Base-by-base conservation (phyloP, 73 alveolate species). In the Paramecium primaurelia region DNA sequence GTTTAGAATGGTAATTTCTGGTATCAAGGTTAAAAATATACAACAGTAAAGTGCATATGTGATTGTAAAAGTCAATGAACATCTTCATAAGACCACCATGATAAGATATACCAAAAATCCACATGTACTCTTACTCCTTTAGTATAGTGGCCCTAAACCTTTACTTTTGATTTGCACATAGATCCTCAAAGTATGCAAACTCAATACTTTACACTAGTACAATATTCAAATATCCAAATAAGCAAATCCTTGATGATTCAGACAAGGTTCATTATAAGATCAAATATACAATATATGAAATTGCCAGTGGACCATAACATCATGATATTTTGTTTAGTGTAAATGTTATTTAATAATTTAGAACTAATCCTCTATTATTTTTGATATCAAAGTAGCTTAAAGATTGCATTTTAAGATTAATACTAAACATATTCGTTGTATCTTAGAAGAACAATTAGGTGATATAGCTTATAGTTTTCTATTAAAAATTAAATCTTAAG, bases 101-200 rank as follows among this genome's bases (percentile, higher is more conserved):
- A 73, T 73, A 18, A 73, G 87, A 73, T 73, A 73, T 20, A 73
- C 87, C 6, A 73, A 73, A 40, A 73, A 73, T 18, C 87, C 87
- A 16, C 87, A 73, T 73, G 84, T 64, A 64, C 45, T 64, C 9
- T 64, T 64, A 64, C 84, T 64, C 20, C 84, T 34, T 64, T 64
- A 64, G 51, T 34, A 28, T 64, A 64, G 84, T 73, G 87, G 87
- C 87, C 87, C 18, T 37, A 73, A 37, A 8, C 58, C 4, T 73
- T 73, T 18, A 30, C 58, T 37, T 32, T 73, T 73, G 87, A 73
- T 73, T 38, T 73, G 8, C 60, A 36, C 8, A 36, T 73, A 8
- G 59, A 40, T 73, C 60, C 87, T 37, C 10, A 36, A 34, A 30
- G 37, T 37, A 73, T 73, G 87, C 58, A 73, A 9, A 36, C 68